Evolutionary conservation across 2,329 filamentous ascomycete species (phyloP), one percentile per base, ranked within the genome.

Genomic region (Calonectria pseudoturangicola): DNA sequence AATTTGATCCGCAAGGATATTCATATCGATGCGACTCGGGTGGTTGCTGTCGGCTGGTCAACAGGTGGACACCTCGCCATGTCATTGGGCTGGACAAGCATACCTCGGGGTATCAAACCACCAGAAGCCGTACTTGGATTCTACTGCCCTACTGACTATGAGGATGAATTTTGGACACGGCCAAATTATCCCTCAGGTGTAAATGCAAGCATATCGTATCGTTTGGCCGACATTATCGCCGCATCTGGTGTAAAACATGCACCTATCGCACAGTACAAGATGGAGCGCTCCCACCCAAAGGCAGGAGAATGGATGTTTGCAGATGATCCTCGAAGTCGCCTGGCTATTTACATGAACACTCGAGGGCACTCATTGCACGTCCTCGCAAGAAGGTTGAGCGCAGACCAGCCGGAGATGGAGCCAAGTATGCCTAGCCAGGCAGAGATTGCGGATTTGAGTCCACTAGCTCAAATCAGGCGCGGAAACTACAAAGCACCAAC

Each of bases 11-110:
- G 48, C 9, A 30, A 13, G 1, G 48, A 51, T 18, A 51, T 51
- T 7, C 4, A 18, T 4, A 8, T 51, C 13, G 48, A 51, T 30
- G 18, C 48, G 16, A 51, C 13, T 8, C 48, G 48, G 48, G 27
- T 51, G 16, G 48, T 51, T 16, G 48, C 48, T 6, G 15, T 51
- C 1, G 48, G 48, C 25, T 51, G 48, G 48, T 51, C 48, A 51
- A 51, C 48, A 51, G 48, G 48, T 18, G 48, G 48, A 51, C 48
- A 51, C 10, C 48, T 51, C 13, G 48, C 48, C 30, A 51, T 51
- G 48, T 51, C 48, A 51, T 16, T 51, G 13, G 48, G 48, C 12
- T 51, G 48, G 48, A 51, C 48, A 30, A 51, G 48, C 15, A 18
- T 30, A 30, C 13, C 48, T 51, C 48, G 48, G 8, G 48, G 48